Conservation (phyloP, 2,329 filamentous ascomycete genomes). For the Tolypocladium album region DNA sequence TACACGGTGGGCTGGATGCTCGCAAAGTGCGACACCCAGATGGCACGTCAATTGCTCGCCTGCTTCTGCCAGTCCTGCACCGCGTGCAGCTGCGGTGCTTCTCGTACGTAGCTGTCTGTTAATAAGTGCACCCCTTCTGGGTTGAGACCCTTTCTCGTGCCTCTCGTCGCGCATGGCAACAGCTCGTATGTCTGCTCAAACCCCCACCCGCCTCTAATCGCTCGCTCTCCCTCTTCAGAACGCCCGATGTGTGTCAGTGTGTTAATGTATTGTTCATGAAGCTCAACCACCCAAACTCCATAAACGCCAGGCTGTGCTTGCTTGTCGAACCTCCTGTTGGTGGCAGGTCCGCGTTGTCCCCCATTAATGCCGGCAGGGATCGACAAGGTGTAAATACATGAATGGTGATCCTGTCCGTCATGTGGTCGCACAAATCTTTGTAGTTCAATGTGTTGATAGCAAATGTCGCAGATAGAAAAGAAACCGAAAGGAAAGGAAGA, state of each 20-base stretch:
- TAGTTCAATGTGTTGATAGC: background rate
- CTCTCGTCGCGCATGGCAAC: background rate
- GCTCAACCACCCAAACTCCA: slow-evolving; percentile 1
- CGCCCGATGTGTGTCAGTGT: background rate
- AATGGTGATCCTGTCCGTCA: background rate
- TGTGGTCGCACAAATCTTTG: background rate
- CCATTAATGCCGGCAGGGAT: background rate
- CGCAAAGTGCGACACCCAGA: background rate
- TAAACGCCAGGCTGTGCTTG: slow-evolving; percentile 4
- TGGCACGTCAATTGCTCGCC: background rate
- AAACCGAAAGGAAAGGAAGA: background rate
- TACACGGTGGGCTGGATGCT: background rate
- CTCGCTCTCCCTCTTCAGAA: background rate
- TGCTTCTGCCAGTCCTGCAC: background rate
- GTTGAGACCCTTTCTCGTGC: background rate
- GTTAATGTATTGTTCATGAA: background rate
- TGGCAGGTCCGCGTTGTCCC: background rate
- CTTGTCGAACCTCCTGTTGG: background rate
- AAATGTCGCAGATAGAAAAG: background rate
- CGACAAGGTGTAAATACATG: background rate
- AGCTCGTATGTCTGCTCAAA: no score
- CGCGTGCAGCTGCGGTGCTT: background rate
- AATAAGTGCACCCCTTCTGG: background rate
- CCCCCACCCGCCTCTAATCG: background rate
- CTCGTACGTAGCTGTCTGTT: background rate